A percentile compares a stretch with the other conserved stretches of the same genome.
Evolutionary conservation across 305 asterid species (phyloP).

Genomic region (Fraxinus xanthoxyloides): DNA sequence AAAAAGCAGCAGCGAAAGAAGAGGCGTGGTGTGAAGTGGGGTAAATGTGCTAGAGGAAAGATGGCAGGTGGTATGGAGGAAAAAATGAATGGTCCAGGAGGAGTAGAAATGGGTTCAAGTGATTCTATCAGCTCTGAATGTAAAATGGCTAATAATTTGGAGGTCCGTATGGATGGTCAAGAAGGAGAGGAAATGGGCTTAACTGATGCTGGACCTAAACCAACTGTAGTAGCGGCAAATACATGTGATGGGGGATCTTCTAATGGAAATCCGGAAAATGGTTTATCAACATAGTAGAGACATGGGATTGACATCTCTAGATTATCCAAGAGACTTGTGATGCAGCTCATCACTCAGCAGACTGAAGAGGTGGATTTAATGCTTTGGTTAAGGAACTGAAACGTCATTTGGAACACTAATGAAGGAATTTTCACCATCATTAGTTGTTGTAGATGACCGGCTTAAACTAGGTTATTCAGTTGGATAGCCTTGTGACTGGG

Average conservation of each 20-base stretch:
- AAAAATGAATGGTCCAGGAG: neutral
- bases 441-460: conserved; percentile 3
- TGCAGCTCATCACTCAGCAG: conserved; percentile 14
- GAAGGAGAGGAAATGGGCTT: neutral
- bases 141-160: conserved; percentile 8
- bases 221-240: neutral
- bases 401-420: neutral
- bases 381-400: neutral
- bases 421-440: neutral
- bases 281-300: conserved; percentile 7
- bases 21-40: conserved; percentile 26
- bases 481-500: neutral
- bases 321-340: neutral
- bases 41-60: conserved; percentile 7
- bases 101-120: neutral
- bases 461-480: neutral
- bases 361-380: neutral
- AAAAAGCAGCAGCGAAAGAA: conserved; percentile 46
- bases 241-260: neutral
- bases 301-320: conserved; percentile 4
- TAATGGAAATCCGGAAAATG: conserved; percentile 14
- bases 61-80: conserved; percentile 1
- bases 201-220: neutral
- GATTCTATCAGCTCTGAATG: neutral
- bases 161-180: conserved; percentile 12